A percentile compares a stretch with the other conserved stretches of the same genome.
These are phyloP conservation scores for Craterostigma plantagineum DNA, from an alignment of 257 asterid genomes.

Conservation along the genomic window DNA sequence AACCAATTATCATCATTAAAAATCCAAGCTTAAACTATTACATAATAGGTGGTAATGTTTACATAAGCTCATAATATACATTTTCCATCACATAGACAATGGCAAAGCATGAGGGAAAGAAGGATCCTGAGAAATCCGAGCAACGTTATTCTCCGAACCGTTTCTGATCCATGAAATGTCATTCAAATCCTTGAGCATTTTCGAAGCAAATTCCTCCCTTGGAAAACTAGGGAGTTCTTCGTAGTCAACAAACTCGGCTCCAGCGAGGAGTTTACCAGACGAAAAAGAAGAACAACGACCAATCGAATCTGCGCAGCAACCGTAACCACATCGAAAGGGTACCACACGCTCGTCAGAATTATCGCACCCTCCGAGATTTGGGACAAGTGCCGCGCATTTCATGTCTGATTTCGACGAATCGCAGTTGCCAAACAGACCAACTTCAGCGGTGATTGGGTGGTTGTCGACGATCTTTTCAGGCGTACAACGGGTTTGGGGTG, in stretches of 20 bases:
- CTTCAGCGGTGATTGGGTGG: constrained; percentile 8
- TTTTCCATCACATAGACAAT: no score
- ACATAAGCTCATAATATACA: no score
- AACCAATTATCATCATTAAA: no score
- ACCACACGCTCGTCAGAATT: constrained; percentile 24
- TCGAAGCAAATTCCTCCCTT: constrained; percentile 30
- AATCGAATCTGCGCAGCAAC: constrained; percentile 50
- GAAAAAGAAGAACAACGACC: constrained; percentile 7
- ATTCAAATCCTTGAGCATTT: constrained; percentile 41
- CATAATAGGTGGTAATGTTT: no score
- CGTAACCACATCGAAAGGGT: constrained; percentile 64
- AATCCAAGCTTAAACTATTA: no score
- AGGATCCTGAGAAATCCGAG: no score
- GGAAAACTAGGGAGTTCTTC: constrained; percentile 42
- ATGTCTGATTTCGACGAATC: constrained; percentile 21
- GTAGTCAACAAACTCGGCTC: constrained; percentile 65
- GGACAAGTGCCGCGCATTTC: constrained; percentile 14
- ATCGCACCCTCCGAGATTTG: constrained; percentile 17
- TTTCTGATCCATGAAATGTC: constrained; percentile 58
- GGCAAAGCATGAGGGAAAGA: no score
- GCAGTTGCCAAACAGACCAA: constrained; percentile 42
- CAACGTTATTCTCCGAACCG: constrained; percentile 24
- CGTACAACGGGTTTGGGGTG: constrained; percentile 5
- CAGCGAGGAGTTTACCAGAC: constrained; percentile 37
- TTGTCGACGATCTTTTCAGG: no score